Percentiles rank a stretch among this genome's conserved stretches.
phyloP scores from a whole-genome alignment of 306 rosid species.

The Prosopis cineraria region DNA sequence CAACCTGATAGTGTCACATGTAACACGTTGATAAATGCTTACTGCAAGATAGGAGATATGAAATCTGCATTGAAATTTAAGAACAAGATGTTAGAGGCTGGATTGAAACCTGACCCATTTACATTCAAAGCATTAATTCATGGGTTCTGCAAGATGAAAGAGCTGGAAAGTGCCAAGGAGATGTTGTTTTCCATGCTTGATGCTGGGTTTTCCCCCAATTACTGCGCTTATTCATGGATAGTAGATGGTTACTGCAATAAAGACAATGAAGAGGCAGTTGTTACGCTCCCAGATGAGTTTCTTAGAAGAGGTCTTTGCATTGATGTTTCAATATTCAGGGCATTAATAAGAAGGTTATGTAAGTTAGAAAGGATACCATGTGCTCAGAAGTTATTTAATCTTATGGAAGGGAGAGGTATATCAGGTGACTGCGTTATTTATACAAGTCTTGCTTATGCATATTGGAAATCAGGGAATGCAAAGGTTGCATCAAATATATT shows the following conservation, averaged over 20 bases:
- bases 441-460: constrained; percentile 71
- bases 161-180: constrained; percentile 66
- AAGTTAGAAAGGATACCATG: constrained; percentile 56
- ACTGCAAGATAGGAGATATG: constrained; percentile 81
- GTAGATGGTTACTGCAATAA: constrained; percentile 66
- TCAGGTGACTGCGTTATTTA: constrained; percentile 68
- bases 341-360: constrained; percentile 79
- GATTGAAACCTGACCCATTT: constrained; percentile 70
- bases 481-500: constrained; percentile 50
- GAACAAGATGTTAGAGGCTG: constrained; percentile 75
- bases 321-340: constrained; percentile 74
- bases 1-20: constrained; percentile 86
- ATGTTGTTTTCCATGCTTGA: constrained; percentile 66
- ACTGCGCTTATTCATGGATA: constrained; percentile 75
- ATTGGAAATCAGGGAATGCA: constrained; percentile 68
- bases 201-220: constrained; percentile 69
- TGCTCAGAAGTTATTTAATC: constrained; percentile 60
- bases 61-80: constrained; percentile 76
- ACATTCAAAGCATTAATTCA: constrained; percentile 82
- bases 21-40: constrained; percentile 87
- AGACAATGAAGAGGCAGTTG: constrained; percentile 58
- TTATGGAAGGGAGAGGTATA: constrained; percentile 62
- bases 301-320: constrained; percentile 56
- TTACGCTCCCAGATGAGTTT: constrained; percentile 65
- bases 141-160: constrained; percentile 68